phyloP scores from a whole-genome alignment of 441 rosid species.

The Erodium chrysanthum region DNA sequence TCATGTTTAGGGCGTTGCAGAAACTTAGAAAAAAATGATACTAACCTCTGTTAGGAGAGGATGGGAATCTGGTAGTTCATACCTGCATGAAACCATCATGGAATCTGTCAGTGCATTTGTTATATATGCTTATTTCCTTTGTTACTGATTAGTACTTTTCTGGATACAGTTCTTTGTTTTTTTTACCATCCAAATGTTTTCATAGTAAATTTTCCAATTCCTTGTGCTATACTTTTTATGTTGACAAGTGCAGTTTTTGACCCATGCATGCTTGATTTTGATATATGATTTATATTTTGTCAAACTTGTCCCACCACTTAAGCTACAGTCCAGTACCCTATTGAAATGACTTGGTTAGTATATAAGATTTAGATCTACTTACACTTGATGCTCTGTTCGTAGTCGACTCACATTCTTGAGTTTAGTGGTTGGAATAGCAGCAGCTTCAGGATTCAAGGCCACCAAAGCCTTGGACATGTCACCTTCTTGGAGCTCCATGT shows the following conservation, averaged over 20 bases:
- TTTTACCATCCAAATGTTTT: background rate
- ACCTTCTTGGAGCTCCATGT: constrained; percentile 65
- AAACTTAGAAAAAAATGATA: constrained; percentile 15
- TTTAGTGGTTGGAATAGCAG: constrained; percentile 65
- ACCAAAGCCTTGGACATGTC: constrained; percentile 85
- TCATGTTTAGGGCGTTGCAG: constrained; percentile 15
- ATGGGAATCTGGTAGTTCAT: constrained; percentile 82
- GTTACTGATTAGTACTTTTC: background rate
- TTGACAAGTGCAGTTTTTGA: background rate
- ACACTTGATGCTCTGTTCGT: constrained; percentile 96
- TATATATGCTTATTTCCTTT: constrained; percentile 2
- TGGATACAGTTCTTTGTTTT: background rate
- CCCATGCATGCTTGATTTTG: background rate
- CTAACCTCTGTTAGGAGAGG: constrained; percentile 73
- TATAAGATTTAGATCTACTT: constrained; percentile 34
- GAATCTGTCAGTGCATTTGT: background rate
- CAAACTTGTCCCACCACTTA: background rate
- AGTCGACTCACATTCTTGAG: constrained; percentile 69
- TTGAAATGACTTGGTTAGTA: constrained; percentile 17
- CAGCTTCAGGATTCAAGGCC: constrained; percentile 58
- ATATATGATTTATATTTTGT: constrained; percentile 17
- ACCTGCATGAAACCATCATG: constrained; percentile 40
- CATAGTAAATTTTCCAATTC: background rate
- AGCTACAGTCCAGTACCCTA: background rate
- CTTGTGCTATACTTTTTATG: background rate